Base-by-base conservation (phyloP, 148 eudicot species). In the Vaccinium macrocarpon region DNA sequence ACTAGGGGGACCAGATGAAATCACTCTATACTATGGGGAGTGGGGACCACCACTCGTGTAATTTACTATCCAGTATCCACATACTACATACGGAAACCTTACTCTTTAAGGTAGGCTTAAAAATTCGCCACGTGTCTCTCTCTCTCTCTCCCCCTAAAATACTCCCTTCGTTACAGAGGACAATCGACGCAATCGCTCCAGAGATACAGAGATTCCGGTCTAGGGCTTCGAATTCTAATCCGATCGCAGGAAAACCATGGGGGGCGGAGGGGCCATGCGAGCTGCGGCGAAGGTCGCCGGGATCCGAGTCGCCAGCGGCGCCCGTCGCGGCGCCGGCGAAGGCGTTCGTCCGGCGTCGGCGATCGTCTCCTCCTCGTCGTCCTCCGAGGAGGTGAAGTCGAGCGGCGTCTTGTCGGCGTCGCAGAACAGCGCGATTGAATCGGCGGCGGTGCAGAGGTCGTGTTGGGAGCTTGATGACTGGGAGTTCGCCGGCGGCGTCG, bases 231-330 rank as follows among this genome's bases (percentile, higher is more conserved):
- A 27, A 62, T 5, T 13, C 35, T 6, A 12, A 25, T 66, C 38
- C 35, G 11, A 66, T 66, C 15, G 35, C 16, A 27, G 23, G 27
- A 55, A 2, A 74, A 8, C 81, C 7, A 95, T 96, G 99, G 99
- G 98, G 15, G 99, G 98, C 38, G 99, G 99, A 38, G 94, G 86
- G 87, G 93, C 89, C 49, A 90, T 96, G 88, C 88, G 97, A 57
- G 91, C 95, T 49, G 98, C 92, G 79, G 90, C 98, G 16, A 96
- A 91, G 87, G 82, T 86, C 6, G 93, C 94, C 86, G 95, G 97
- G 1, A 32, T 92, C 59, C 88, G 90, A 6, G 85, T 53, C 19
- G 73, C 79, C 14, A 74, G 83, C 53, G 79, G 76, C 46, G 88
- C 87, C 13, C 21, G 86, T 61, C 94, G 92, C 42, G 87, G 91